Base-by-base conservation (phyloP, 148 eudicot species). In the Vaccinium myrtillus region DNA sequence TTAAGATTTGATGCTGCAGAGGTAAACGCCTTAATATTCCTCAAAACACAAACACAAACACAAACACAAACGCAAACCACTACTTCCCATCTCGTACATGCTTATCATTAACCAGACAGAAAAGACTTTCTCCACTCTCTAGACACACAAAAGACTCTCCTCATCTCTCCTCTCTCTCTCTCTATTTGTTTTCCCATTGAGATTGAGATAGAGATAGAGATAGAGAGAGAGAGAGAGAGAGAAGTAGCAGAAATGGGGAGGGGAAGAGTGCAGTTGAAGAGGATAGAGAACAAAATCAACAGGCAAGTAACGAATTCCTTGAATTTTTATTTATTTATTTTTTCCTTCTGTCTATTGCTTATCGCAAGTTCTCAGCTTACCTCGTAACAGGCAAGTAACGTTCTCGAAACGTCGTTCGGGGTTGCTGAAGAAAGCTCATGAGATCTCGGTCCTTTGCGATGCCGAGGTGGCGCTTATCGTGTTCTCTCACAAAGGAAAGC, bases 401-500 rank as follows among this genome's bases (percentile, higher is more conserved):
- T 84, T 84, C 50, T 79, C 86, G 14, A 84, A 84, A 27, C 81
- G 86, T 5, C 56, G 86, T 0, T 70, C 79, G 2, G 86, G 86
- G 3, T 27, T 84, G 50, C 56, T 75, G 32, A 84, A 84, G 63
- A 84, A 84, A 43, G 83, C 86, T 18, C 61, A 53, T 39, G 86
- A 84, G 82, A 79, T 84, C 70, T 84, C 86, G 10, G 27, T 84
- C 6, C 56, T 84, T 2, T 84, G 86, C 81, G 86, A 84, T 51
- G 86, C 86, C 25, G 83, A 84, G 43, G 79, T 84, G 12, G 86
- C 78, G 15, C 86, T 84, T 56, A 84, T 84, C 55, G 36, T 84
- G 83, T 84, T 84, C 79, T 84, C 86, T 15, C 59, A 79, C 86
- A 84, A 84, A 43, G 86, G 86, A 5, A 84, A 84, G 75, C 86